These are phyloP conservation scores for Pontederia crassipes DNA, from an alignment of 176 grass and related monocot genomes.

Conservation along the genomic window DNA sequence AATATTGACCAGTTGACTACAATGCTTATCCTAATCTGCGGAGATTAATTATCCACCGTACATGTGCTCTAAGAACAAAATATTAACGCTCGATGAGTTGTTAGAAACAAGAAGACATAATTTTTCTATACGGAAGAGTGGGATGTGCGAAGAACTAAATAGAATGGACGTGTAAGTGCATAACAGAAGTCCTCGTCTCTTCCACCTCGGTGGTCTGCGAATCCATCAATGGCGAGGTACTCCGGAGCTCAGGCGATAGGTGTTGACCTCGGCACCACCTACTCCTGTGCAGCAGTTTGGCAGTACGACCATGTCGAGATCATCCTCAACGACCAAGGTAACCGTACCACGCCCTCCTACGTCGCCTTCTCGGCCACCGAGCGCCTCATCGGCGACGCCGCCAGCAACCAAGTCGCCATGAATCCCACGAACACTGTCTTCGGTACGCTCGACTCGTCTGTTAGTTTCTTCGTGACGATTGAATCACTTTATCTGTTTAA, in stretches of 20 bases:
- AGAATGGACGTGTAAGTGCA: too few species aligned
- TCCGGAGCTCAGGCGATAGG: conserved; percentile 62
- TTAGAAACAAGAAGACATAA: too few species aligned
- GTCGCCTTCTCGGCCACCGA: conserved; percentile 49
- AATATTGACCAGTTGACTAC: too few species aligned
- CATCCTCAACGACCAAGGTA: conserved; percentile 90
- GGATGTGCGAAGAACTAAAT: too few species aligned
- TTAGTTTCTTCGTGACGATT: too few species aligned
- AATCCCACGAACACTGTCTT: conserved; percentile 41
- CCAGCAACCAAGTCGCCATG: conserved; percentile 44
- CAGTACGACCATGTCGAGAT: conserved; percentile 82
- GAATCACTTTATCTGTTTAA: not conserved
- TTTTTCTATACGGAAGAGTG: too few species aligned
- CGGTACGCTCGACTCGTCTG: conserved; percentile 7
- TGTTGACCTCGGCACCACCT: conserved; percentile 81
- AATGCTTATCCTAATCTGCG: too few species aligned
- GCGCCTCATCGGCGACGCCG: conserved; percentile 34
- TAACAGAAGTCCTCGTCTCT: too few species aligned
- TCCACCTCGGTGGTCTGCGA: too few species aligned
- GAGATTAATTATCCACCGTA: too few species aligned
- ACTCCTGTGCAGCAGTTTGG: conserved; percentile 88
- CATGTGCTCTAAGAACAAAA: too few species aligned
- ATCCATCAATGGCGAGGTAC: conserved; percentile 19
- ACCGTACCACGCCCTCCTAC: conserved; percentile 80
- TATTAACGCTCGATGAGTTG: too few species aligned